Evolutionary conservation across 306 rosid species (phyloP).

Genomic region (Cicer yamashitae): DNA sequence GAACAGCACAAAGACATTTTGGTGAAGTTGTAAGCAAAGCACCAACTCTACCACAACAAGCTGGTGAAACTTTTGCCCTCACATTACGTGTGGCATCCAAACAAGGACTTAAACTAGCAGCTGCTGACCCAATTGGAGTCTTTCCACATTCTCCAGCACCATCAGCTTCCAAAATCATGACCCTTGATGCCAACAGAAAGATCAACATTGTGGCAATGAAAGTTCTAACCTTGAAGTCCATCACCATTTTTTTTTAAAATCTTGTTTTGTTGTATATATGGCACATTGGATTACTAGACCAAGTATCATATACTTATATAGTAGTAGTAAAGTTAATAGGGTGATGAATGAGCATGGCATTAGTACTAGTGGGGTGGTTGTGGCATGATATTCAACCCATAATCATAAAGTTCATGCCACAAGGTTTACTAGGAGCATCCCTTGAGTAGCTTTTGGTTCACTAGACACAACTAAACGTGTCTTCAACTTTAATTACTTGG

Average conservation of each 20-base stretch:
- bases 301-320: conserved; percentile 42
- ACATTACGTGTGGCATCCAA: conserved; percentile 60
- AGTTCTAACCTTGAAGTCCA: conserved; percentile 33
- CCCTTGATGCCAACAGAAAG: conserved; percentile 40
- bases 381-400: conserved; percentile 44
- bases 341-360: not conserved
- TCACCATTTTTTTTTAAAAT: not conserved
- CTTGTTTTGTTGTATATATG: not conserved
- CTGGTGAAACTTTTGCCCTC: conserved; percentile 63
- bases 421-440: conserved; percentile 6
- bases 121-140: conserved; percentile 81
- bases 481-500: not conserved
- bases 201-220: conserved; percentile 25
- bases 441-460: not conserved
- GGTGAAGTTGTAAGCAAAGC: conserved; percentile 69
- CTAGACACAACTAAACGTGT: not conserved
- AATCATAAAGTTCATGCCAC: conserved; percentile 38
- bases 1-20: conserved; percentile 79
- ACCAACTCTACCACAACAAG: conserved; percentile 72
- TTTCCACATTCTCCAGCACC: conserved; percentile 84
- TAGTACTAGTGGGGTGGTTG: conserved; percentile 65
- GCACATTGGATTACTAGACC: conserved; percentile 34
- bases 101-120: conserved; percentile 79
- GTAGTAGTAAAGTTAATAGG: conserved; percentile 29
- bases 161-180: conserved; percentile 43